Conservation (phyloP, 495 filamentous ascomycete genomes). For the Trichocladium antarcticum region DNA sequence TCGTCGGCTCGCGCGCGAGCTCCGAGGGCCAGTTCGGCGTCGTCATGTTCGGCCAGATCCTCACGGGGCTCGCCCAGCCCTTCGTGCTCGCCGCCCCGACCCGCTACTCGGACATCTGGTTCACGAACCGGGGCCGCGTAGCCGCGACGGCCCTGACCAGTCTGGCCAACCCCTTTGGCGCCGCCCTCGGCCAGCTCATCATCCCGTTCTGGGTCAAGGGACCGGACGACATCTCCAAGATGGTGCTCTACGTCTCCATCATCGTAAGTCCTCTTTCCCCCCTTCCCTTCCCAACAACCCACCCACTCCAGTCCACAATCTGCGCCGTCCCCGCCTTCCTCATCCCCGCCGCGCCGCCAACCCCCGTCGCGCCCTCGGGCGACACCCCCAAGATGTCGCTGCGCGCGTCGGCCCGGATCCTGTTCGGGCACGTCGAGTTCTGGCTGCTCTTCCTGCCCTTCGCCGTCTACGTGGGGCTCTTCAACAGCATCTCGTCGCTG, state of each 20-base stretch:
- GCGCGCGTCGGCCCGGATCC: constrained; percentile 39
- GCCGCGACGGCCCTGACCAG: constrained; percentile 78
- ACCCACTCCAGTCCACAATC: constrained; percentile 47
- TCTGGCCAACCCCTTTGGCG: constrained; percentile 79
- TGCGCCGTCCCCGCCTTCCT: constrained; percentile 72
- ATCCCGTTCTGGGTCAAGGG: constrained; percentile 61
- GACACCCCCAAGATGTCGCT: constrained; percentile 41
- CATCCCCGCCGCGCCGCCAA: constrained; percentile 69
- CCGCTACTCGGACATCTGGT: constrained; percentile 90
- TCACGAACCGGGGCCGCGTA: constrained; percentile 70
- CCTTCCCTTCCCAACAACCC: constrained; percentile 4
- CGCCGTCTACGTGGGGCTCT: constrained; percentile 76
- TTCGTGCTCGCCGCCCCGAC: constrained; percentile 87
- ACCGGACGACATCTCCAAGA: constrained; percentile 55
- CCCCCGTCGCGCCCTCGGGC: constrained; percentile 45
- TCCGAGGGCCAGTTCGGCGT: constrained; percentile 53
- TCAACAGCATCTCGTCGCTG: constrained; percentile 82
- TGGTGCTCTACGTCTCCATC: constrained; percentile 79
- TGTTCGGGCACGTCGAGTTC: constrained; percentile 49
- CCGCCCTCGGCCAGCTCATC: constrained; percentile 76
- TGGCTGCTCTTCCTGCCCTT: constrained; percentile 70
- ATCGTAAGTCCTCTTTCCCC: constrained; percentile 46
- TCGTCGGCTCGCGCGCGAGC: constrained; percentile 55
- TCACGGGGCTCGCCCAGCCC: constrained; percentile 80
- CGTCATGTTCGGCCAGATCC: constrained; percentile 89